Evolutionary conservation across 2,329 filamentous ascomycete species (phyloP), one percentile per base, ranked within the genome.

Genomic region (Ophiocordyceps camponoti-leonardi): DNA sequence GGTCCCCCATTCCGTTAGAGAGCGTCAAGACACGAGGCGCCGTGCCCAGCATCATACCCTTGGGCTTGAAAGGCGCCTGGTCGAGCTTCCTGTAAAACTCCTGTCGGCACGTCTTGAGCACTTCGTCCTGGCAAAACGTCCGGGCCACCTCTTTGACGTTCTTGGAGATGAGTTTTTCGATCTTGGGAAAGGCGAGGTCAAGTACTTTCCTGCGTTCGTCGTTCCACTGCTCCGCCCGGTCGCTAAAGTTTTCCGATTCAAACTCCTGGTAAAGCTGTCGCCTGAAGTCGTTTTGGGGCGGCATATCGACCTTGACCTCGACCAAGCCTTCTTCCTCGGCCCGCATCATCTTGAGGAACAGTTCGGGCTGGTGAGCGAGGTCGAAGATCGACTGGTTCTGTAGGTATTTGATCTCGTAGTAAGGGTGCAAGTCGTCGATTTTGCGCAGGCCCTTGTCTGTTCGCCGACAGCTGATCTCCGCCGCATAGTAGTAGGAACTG

Each of bases 391-490:
- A 84, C 62, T 95, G 88, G 54, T 92, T 87, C 51, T 86, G 79
- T 19, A 98, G 72, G 55, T 98, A 98, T 63, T 98, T 94, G 68
- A 98, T 86, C 62, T 96, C 92, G 59, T 96, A 96, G 62, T 93
- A 96, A 0, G 87, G 86, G 56, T 96, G 88, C 22, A 92, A 80
- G 49, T 96, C 90, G 54, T 94, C 88, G 53, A 98, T 96, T 57
- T 86, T 85, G 47, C 85, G 83, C 45, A 95, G 68, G 26, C 92
- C 92, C 64, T 96, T 98, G 49, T 96, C 88, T 0, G 92, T 98
- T 46, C 92, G 80, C 49, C 77, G 78, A 60, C 88, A 94, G 65
- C 90, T 87, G 49, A 98, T 79, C 46, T 84, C 75, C 22, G 87
- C 86, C 52, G 81, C 81, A 57, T 80, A 76, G 57, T 95, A 96